Base-by-base conservation (phyloP, 768 basidiomycete genomes). In the Lyophyllum semitale region DNA sequence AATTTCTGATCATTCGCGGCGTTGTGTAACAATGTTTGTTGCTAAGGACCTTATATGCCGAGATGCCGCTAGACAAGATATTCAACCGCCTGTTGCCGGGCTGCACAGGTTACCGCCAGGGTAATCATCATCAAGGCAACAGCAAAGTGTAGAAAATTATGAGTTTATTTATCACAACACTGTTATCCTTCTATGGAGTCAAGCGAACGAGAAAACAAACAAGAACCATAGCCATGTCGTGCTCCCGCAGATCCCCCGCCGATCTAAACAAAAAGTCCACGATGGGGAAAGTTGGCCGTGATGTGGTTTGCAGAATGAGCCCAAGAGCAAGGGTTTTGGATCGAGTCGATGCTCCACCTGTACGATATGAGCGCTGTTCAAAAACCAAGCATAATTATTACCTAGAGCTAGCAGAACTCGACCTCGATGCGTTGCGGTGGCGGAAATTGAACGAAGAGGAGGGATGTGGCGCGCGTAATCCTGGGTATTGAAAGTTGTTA, bases 391-490 rank as follows among this genome's bases (percentile, higher is more conserved):
- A 46, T 40, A 12, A 49, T 3, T 1, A 49, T 51, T 40, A 63
- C 60, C 60, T 53, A 51, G 58, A 58, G 15, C 23, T 46, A 41
- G 53, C 51, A 23, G 48, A 46, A 46, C 51, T 58, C 25, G 53
- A 37, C 29, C 53, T 37, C n/a, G 57, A 37, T 46, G 43, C 22
- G 38, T 54, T 41, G 12, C 55, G 56, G 43, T 42, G 55, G 15
- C 44, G 52, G 50, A 54, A 47, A n/a, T 57, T 41, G 33, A 58
- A 53, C 17, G 53, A 53, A 46, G 47, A 47, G 20, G 49, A 26
- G 47, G 54, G 57, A 33, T 57, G 63, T 56, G 51, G 42, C 63
- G 61, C 63, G 32, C 51, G 54, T 32, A 58, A 46, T 55, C 43
- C 53, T 4, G 41, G 51, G 22, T 56, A 32, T 29, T 58, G 57